These are phyloP conservation scores for Sclerotinia borealis DNA, from an alignment of 2,329 filamentous ascomycete genomes.

Conservation along the genomic window DNA sequence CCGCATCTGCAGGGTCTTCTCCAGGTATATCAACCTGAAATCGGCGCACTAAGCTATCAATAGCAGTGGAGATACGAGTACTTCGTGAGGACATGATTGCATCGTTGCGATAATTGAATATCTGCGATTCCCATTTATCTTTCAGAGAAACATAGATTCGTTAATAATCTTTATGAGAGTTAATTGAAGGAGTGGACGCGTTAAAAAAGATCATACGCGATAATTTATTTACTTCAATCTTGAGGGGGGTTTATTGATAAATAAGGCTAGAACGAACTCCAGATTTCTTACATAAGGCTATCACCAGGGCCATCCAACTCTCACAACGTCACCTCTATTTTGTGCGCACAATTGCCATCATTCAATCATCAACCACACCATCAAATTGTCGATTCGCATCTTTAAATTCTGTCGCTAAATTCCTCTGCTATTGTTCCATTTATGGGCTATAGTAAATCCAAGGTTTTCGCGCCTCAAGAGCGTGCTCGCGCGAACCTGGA, in stretches of 20 bases:
- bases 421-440: slow-evolving; percentile 21
- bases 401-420: slow-evolving; percentile 21
- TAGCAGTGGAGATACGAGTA: slow-evolving; percentile 69
- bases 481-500: slow-evolving; percentile 20
- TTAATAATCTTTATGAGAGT: slow-evolving; percentile 1
- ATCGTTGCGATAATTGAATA: slow-evolving; percentile 24
- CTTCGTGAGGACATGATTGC: slow-evolving; percentile 33
- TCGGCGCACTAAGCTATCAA: slow-evolving; percentile 71
- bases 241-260: background rate
- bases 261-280: background rate
- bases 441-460: slow-evolving; percentile 26
- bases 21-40: slow-evolving; percentile 60
- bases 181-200: slow-evolving; percentile 12
- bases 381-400: slow-evolving; percentile 19
- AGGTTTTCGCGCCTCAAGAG: slow-evolving; percentile 26
- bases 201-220: slow-evolving; percentile 3
- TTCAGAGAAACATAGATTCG: background rate
- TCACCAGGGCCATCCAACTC: slow-evolving; percentile 3
- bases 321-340: slow-evolving; percentile 18
- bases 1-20: slow-evolving; percentile 61
- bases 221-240: slow-evolving; percentile 8
- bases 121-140: background rate
- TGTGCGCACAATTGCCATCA: slow-evolving; percentile 14
- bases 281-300: slow-evolving; percentile 12
- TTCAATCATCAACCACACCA: slow-evolving; percentile 21